These are phyloP conservation scores for Backusella mclennaniae DNA, from an alignment of 192 early-diverging fungal genomes.

Conservation along the genomic window DNA sequence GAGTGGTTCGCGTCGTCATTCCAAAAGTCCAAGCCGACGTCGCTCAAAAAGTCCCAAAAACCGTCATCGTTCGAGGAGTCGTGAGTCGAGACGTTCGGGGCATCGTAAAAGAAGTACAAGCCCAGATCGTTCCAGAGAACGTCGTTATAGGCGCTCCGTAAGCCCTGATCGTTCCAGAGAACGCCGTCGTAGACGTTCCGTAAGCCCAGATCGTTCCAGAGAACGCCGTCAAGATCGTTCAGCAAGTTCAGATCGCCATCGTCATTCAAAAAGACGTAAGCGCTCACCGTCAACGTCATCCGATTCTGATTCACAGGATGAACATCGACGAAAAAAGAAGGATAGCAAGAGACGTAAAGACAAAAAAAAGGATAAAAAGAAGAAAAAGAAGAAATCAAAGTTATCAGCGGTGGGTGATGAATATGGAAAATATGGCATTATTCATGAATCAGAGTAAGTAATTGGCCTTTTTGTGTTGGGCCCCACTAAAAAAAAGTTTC, in stretches of 20 bases:
- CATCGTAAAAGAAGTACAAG: background rate
- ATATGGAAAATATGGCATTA: conserved; percentile 53
- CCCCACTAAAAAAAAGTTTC: too few relatives aligned
- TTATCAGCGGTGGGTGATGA: conserved; percentile 15
- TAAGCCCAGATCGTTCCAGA: background rate
- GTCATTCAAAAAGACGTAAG: conserved; percentile 1
- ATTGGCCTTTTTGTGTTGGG: too few relatives aligned
- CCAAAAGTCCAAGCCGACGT: background rate
- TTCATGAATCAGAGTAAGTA: conserved; percentile 53
- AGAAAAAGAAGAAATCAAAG: conserved; percentile 37
- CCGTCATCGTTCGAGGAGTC: background rate
- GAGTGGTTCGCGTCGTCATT: background rate
- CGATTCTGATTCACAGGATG: conserved; percentile 19
- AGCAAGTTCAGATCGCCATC: background rate
- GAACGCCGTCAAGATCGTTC: background rate
- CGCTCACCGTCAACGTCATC: background rate
- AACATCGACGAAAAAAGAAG: conserved; percentile 36
- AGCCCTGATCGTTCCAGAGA: background rate
- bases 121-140: background rate
- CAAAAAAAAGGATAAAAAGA: conserved; percentile 26
- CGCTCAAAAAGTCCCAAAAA: background rate
- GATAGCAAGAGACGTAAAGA: conserved; percentile 41
- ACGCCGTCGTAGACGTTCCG: background rate
- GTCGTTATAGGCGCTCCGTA: background rate
- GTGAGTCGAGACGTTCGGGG: background rate